Evolutionary conservation across 306 rosid species (phyloP).

Genomic region (Dryas alaskensis): DNA sequence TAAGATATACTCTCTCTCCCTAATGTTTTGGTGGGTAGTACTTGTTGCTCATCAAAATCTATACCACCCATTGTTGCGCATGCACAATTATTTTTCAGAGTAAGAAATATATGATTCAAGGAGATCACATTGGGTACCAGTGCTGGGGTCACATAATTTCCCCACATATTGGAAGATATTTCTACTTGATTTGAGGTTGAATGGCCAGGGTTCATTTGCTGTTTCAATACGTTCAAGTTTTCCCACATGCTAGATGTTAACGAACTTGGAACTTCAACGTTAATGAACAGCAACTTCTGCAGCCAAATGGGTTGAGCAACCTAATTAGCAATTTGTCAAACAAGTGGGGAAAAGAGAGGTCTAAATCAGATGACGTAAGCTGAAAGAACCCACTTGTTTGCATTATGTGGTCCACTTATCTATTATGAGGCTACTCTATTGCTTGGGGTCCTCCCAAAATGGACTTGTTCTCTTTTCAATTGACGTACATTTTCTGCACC

Average conservation of each 20-base stretch:
- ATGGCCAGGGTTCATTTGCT: slow-evolving; percentile 4
- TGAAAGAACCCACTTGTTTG: slow-evolving; percentile 19
- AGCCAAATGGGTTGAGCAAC: slow-evolving; percentile 12
- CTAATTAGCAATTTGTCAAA: slow-evolving; percentile 17
- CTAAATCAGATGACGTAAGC: slow-evolving; percentile 18
- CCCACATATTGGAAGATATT: slow-evolving; percentile 13
- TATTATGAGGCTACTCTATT: slow-evolving; percentile 29
- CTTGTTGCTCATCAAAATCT: background rate
- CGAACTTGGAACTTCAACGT: background rate
- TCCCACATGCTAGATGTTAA: slow-evolving; percentile 9
- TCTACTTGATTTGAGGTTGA: background rate
- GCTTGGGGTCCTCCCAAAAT: slow-evolving; percentile 30
- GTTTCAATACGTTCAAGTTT: slow-evolving; percentile 5
- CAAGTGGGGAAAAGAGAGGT: slow-evolving; percentile 11
- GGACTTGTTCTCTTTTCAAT: slow-evolving; percentile 21
- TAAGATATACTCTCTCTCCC: too few relatives aligned
- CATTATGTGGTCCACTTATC: slow-evolving; percentile 42
- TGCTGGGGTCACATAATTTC: background rate
- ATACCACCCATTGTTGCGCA: too few relatives aligned
- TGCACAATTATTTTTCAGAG: too few relatives aligned
- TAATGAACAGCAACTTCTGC: background rate
- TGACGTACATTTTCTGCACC: slow-evolving; percentile 14
- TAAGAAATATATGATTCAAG: too few relatives aligned
- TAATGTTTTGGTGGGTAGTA: background rate
- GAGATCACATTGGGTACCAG: too few relatives aligned